Percentiles rank a stretch among this genome's conserved stretches.
Conservation (phyloP, 78 protist genomes). For the Dictyostelium intermedium region DNA sequence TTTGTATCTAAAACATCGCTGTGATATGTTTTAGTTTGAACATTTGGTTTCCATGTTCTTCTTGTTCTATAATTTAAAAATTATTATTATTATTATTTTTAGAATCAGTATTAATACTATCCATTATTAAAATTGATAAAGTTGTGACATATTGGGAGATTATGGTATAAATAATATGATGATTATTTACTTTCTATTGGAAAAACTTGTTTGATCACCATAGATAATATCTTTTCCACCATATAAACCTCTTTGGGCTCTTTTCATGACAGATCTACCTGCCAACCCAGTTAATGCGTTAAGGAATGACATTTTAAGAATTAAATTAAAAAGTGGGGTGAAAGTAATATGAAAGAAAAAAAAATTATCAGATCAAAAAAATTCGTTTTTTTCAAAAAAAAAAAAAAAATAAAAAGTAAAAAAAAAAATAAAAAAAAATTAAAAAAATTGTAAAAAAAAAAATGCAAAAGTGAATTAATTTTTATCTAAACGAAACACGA, state of each 20-base stretch:
- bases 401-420: background rate
- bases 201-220: constrained; percentile 42
- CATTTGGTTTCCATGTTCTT: constrained; percentile 76
- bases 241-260: constrained; percentile 70
- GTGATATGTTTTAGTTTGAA: constrained; percentile 51
- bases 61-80: constrained; percentile 41
- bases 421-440: background rate
- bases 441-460: too few relatives aligned
- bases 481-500: background rate
- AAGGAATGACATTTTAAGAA: background rate
- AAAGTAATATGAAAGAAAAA: background rate
- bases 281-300: background rate
- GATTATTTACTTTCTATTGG: constrained; percentile 48
- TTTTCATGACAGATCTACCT: constrained; percentile 15
- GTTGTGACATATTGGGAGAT: too few relatives aligned
- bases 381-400: background rate
- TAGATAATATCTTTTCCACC: constrained; percentile 52
- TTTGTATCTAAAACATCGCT: constrained; percentile 56
- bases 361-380: background rate
- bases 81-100: background rate
- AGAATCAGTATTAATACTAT: background rate
- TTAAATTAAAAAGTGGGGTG: background rate
- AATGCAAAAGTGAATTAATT: background rate
- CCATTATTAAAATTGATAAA: too few relatives aligned
- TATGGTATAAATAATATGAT: background rate